phyloP scores from a whole-genome alignment of 2,329 filamentous ascomycete genomes.

The Aspergillus japonicus region DNA sequence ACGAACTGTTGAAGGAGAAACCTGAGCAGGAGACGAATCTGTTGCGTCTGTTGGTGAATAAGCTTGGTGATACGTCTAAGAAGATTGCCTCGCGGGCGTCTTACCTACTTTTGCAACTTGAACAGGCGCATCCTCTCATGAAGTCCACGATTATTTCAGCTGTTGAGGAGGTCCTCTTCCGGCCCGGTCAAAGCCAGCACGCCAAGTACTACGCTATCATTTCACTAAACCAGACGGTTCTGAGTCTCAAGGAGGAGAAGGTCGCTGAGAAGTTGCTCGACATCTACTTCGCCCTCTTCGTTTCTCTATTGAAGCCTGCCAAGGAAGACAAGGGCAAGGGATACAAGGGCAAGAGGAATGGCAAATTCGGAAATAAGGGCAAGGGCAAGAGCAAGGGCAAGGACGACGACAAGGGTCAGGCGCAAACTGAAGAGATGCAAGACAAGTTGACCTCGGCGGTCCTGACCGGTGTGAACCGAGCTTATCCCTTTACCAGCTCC shows the following conservation, averaged over 20 bases:
- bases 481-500: slow-evolving; percentile 85
- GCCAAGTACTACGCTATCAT: slow-evolving; percentile 96
- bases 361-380: slow-evolving; percentile 37
- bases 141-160: slow-evolving; percentile 80
- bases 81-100: slow-evolving; percentile 94
- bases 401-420: slow-evolving; percentile 35
- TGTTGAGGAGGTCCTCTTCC: slow-evolving; percentile 85
- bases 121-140: slow-evolving; percentile 89
- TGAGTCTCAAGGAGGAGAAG: slow-evolving; percentile 78
- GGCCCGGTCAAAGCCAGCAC: slow-evolving; percentile 80
- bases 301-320: slow-evolving; percentile 70
- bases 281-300: slow-evolving; percentile 90
- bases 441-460: slow-evolving; percentile 93
- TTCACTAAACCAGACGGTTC: slow-evolving; percentile 92
- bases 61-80: slow-evolving; percentile 89
- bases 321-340: slow-evolving; percentile 39
- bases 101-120: slow-evolving; percentile 86
- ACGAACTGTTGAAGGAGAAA: slow-evolving; percentile 87
- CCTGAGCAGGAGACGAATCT: slow-evolving; percentile 96
- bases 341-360: slow-evolving; percentile 31
- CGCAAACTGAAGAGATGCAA: slow-evolving; percentile 65
- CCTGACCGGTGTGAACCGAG: slow-evolving; percentile 90
- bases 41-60: slow-evolving; percentile 87
- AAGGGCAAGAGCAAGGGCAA: slow-evolving; percentile 57
- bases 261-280: slow-evolving; percentile 78